Percentiles rank a stretch among this genome's conserved stretches.
Evolutionary conservation across 2,329 filamentous ascomycete species (phyloP).

Genomic region (Diaporthe eres): DNA sequence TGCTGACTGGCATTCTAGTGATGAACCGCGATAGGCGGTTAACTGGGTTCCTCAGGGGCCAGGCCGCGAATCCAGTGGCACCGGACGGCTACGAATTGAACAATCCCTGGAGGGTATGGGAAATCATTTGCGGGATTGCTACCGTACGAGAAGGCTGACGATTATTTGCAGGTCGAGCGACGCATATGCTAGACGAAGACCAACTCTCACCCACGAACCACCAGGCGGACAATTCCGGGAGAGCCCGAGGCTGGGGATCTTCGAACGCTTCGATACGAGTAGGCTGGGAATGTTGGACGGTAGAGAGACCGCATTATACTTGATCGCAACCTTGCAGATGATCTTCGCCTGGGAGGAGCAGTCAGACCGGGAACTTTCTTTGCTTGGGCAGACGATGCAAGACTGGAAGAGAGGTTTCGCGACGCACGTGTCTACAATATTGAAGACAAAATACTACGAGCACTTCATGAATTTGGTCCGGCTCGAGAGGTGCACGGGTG

Average conservation of each 20-base stretch:
- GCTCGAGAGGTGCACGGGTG: background rate
- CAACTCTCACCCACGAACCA: background rate
- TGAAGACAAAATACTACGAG: background rate
- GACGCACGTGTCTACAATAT: background rate
- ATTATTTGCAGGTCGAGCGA: constrained; percentile 63
- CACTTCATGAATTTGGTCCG: background rate
- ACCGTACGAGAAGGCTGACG: constrained; percentile 31
- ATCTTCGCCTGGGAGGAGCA: background rate
- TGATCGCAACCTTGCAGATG: background rate
- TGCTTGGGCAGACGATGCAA: background rate
- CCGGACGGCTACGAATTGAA: constrained; percentile 73
- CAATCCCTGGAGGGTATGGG: constrained; percentile 74
- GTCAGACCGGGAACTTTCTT: constrained; percentile 30
- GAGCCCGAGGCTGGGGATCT: background rate
- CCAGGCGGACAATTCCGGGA: background rate
- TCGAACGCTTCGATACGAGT: background rate
- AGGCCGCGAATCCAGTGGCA: constrained; percentile 68
- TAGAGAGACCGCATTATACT: background rate
- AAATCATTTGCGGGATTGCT: background rate
- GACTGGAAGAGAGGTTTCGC: background rate
- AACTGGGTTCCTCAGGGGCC: constrained; percentile 71
- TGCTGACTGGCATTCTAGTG: constrained; percentile 60
- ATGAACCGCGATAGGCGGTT: constrained; percentile 75
- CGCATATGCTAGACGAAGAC: constrained; percentile 58
- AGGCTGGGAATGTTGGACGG: background rate